Evolutionary conservation across 2,329 filamentous ascomycete genomes (phyloP), one percentile per base, ranked within the genome.

Genomic region (Botrytis medusae): DNA sequence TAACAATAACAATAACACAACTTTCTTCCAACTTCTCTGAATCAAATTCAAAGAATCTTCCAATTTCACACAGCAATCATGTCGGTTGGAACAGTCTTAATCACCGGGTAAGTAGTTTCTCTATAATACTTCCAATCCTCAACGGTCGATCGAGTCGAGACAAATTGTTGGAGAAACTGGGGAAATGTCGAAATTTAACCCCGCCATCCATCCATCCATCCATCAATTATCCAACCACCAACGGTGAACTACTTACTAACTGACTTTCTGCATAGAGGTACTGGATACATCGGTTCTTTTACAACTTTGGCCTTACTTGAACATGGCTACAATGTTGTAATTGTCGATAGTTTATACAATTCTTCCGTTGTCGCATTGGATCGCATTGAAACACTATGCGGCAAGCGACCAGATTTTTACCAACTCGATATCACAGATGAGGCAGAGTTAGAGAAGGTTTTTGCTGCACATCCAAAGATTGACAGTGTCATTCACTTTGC

Each of bases 401-500:
- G 96, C 81, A 96, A 94, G 85, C 91, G 92, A 77, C 94, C 96
- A 73, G 85, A 87, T 75, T 98, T 98, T 83, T 90, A 94, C 86
- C 86, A 97, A 83, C 86, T 90, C 81, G 96, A 99, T 84, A 89
- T 99, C 80, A 98, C 94, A 78, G 89, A 98, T 81, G 92, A 96
- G 83, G 87, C 88, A 76, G 92, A 87, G 20, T 88, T 99, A 74
- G 93, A 98, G 82, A 90, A 91, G 80, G 92, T 98, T 79, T 98
- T 99, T 82, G 87, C 89, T 76, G 92, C 92, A 81, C 92, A 98
- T 84, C 94, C 95, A 69, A 92, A 93, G 80, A 98, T 99, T 81
- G 94, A 98, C 88, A 97, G 93, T 82, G 96, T 98, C 77, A 98
- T 99, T 80, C 96, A 99, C 87, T 99, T 99, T 82, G 97, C 96